Conservation (phyloP, 768 basidiomycete species). For the Agrocybe praecox region DNA sequence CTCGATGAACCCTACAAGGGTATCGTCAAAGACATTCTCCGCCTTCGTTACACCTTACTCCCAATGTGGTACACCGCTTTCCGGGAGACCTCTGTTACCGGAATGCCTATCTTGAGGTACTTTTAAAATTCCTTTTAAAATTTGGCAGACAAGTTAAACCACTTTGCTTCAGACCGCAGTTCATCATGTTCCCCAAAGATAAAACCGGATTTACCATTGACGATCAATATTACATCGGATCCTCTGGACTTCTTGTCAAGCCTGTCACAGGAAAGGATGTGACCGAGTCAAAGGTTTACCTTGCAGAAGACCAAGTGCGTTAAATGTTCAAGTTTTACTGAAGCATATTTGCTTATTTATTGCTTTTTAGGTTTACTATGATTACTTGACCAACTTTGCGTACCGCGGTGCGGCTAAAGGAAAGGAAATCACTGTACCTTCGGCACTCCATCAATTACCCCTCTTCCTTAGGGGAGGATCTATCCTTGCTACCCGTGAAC, state of each 20-base stretch:
- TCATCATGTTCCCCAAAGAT: constrained; percentile 91
- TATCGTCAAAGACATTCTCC: constrained; percentile 76
- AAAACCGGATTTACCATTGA: constrained; percentile 84
- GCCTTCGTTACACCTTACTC: constrained; percentile 83
- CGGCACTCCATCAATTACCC: constrained; percentile 80
- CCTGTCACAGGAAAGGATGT: constrained; percentile 81
- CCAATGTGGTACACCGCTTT: constrained; percentile 99
- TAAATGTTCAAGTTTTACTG: neutral
- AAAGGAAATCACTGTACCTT: constrained; percentile 72
- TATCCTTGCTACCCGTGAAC: constrained; percentile 85
- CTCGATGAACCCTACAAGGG: constrained; percentile 88
- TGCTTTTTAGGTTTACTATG: constrained; percentile 78
- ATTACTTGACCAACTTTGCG: constrained; percentile 78
- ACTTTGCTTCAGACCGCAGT: constrained; percentile 76
- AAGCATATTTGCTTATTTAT: constrained; percentile 6
- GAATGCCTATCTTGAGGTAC: constrained; percentile 82
- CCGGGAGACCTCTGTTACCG: constrained; percentile 80
- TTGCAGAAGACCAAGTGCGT: constrained; percentile 80
- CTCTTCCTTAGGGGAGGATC: constrained; percentile 90
- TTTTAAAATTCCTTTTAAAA: neutral
- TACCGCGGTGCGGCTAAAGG: constrained; percentile 71
- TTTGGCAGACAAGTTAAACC: neutral
- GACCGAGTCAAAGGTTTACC: constrained; percentile 73
- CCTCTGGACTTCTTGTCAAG: constrained; percentile 87
- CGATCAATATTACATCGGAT: constrained; percentile 92